Conservation (phyloP, 352 stramenopile species). For the Globisporangium sylvaticum region DNA sequence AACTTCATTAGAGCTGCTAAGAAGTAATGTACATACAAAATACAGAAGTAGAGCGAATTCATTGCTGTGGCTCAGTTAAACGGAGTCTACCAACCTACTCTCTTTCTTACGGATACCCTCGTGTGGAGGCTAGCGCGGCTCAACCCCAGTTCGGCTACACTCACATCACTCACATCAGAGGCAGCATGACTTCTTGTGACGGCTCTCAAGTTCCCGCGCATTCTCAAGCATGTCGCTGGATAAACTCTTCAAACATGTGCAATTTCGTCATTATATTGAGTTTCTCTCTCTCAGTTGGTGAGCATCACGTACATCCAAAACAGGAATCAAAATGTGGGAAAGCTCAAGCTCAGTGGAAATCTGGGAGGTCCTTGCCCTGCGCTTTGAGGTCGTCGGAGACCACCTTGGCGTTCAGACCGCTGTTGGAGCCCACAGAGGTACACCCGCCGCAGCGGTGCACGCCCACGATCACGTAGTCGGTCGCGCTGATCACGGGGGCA, state of each 20-base stretch:
- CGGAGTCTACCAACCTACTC: too few relatives aligned
- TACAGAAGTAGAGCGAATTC: too few relatives aligned
- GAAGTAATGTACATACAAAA: too few relatives aligned
- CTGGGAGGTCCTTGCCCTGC: constrained; percentile 12
- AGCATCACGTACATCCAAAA: not conserved
- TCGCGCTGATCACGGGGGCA: constrained; percentile 21
- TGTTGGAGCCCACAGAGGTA: constrained; percentile 13
- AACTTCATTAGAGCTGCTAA: too few relatives aligned
- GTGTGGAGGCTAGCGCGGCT: too few relatives aligned
- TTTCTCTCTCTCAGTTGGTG: not conserved
- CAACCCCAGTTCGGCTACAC: too few relatives aligned
- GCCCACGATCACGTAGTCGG: constrained; percentile 7
- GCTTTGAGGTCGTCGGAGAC: constrained; percentile 12
- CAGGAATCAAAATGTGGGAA: not conserved
- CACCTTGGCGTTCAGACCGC: constrained; percentile 17
- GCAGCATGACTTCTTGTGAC: not conserved
- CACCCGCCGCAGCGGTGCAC: constrained; percentile 18
- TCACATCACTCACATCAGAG: too few relatives aligned
- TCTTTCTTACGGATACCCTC: too few relatives aligned
- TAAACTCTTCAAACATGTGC: not conserved
- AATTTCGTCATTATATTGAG: not conserved
- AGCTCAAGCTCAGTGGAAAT: constrained; percentile 14
- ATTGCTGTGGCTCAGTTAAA: too few relatives aligned
- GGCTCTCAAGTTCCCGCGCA: not conserved
- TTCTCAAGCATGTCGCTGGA: too few relatives aligned